Evolutionary conservation across 2,329 filamentous ascomycete species (phyloP), one percentile per base, ranked within the genome.

Genomic region (Lasiodiplodia citricola): DNA sequence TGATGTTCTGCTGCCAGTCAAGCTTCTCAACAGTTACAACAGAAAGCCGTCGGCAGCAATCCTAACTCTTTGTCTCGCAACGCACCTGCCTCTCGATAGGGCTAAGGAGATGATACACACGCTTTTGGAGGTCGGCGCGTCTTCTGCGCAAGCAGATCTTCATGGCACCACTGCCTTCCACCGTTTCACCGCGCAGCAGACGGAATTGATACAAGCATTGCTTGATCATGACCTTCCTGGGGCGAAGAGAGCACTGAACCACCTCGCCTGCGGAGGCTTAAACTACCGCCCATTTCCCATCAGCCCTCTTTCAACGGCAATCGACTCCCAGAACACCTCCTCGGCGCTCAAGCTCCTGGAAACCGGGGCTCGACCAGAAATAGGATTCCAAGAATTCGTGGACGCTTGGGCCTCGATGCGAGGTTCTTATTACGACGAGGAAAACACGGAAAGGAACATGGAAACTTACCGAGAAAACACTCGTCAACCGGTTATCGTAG

Each of bases 1-100:
- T 4, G 92, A 96, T 77, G 85, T 91, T 0, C 82, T 94, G 18
- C 82, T 93, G 25, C 92, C 93, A 0, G 84, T 96, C 75, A 94
- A 94, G 78, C 84, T 91, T 31, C 74, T 86, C 11, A 74, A 84
- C 68, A 78, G 81, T 1, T 75, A 81, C 68, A 74, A 86, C 68
- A 84, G 84, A 58, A 80, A 80, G 3, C 84, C 87, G 2, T 81
- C 82, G 35, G 85, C 82, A 0, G 91, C 90, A 0, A 89, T 95
- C 55, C 82, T 96, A 60, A 91, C 90, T 0, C 80, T 95, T 8
- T 85, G 88, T 0, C 83, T 96, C n/a, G 87, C 91, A 1, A 80
- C 92, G 35, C 81, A 85, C 13, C 86, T 94, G 6, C 87, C 91
- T 0, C 72, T 84, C 0, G 86, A 90, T 2, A 86, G 90, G 73